These are phyloP conservation scores for Ramaria rubella DNA, from an alignment of 768 basidiomycete genomes.

Conservation along the genomic window DNA sequence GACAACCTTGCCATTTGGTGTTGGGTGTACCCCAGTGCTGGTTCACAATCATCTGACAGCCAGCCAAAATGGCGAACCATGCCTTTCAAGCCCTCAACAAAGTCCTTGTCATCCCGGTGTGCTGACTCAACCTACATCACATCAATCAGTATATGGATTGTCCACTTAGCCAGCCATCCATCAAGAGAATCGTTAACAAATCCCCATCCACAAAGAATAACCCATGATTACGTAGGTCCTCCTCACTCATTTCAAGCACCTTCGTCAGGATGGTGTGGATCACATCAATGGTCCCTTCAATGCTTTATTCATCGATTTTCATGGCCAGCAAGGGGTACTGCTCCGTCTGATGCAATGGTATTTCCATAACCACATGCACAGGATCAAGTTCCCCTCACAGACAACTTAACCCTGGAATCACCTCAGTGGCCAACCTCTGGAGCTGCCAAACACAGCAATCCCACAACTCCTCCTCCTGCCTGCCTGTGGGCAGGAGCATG, in stretches of 20 bases:
- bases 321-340: constrained; percentile 16
- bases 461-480: neutral
- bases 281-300: constrained; percentile 16
- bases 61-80: constrained; percentile 17
- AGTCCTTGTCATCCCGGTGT: neutral
- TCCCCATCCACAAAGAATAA: neutral
- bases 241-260: neutral
- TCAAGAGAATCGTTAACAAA: neutral
- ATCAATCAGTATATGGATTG: no score
- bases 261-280: constrained; percentile 5
- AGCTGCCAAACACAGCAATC: neutral
- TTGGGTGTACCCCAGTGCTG: constrained; percentile 28
- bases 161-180: no score
- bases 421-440: neutral
- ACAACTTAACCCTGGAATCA: neutral
- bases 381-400: neutral
- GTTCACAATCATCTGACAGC: constrained; percentile 18
- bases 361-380: neutral
- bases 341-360: constrained; percentile 16
- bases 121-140: neutral
- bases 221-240: neutral
- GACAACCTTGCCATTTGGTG: constrained; percentile 13
- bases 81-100: neutral
- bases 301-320: constrained; percentile 18
- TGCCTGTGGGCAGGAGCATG: neutral